Evolutionary conservation across 306 rosid species (phyloP), one percentile per base, ranked within the genome.

Genomic region (Mimosa bimucronata): DNA sequence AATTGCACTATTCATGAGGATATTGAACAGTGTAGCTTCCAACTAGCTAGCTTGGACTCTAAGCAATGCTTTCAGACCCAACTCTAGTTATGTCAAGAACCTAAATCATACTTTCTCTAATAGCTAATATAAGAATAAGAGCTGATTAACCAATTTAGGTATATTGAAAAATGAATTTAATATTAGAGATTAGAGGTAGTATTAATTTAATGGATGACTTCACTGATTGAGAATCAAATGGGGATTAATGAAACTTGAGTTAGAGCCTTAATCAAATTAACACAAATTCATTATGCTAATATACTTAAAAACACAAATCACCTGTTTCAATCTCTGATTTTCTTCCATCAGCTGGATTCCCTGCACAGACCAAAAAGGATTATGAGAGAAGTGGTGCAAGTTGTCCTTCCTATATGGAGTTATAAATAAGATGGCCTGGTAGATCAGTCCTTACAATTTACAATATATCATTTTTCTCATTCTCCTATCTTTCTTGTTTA

Each of bases 261-360:
- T n/a, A n/a, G n/a, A n/a, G n/a, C n/a, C n/a, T n/a, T n/a, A n/a
- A n/a, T n/a, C n/a, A n/a, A n/a, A n/a, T n/a, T n/a, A 34, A 21
- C 52, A 40, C n/a, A 40, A 26, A 23, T 38, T 21, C n/a, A n/a
- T n/a, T n/a, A n/a, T n/a, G n/a, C n/a, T n/a, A n/a, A n/a, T n/a
- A n/a, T n/a, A n/a, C n/a, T n/a, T n/a, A n/a, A n/a, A n/a, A n/a
- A n/a, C n/a, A n/a, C n/a, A 28, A 9, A 40, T 13, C 74, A 69
- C 37, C 55, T 69, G 55, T 69, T 69, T 69, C 37, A 69, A 69
- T 69, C 55, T 15, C 74, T 69, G 50, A 46, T 42, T 69, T 29
- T 69, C 74, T 25, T 25, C 37, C 19, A 23, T 41, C 53, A 69
- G 74, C 37, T 42, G 55, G 13, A 12, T 25, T 69, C 9, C 15